Evolutionary conservation across 2,329 filamentous ascomycete genomes (phyloP), one percentile per base, ranked within the genome.

Genomic region (Zasmidium citrigriseum): DNA sequence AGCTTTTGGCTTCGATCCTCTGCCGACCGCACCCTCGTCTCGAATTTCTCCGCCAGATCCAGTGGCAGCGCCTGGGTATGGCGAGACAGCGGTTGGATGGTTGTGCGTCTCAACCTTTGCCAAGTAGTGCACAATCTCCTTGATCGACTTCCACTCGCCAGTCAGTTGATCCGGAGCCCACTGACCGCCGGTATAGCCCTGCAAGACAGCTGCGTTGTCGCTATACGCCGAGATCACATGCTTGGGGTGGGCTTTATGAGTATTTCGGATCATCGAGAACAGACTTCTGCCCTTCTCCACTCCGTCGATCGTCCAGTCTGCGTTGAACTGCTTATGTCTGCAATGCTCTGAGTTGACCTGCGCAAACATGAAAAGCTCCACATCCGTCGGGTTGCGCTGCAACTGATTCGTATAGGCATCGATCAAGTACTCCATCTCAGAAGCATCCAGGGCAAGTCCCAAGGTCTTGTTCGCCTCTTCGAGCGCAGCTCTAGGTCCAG

Each of bases 321-420:
- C 93, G 75, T 99, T 99, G 84, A 99, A 99, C 68, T 96, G 90
- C 80, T 97, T 96, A 72, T 88, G 86, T 58, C 86, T 78, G 71
- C 86, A 96, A 76, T 98, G 93, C 81, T 99, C 95, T 2, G 93
- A 98, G 80, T 98, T 98, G 73, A 99, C 93, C 77, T 99, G 95
- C 16, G 93, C 93, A 75, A 98, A 99, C 95, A 98, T 98, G 82
- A 98, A 98, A 21, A 98, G 83, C 78, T 99, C 95, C 46, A 98
- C 90, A 73, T 98, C 95, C 60, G 92, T 88, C 1, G 91, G 91
- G 50, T 84, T 79, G 38, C 87, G 80, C 62, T 86, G 84, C 18
- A 88, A 79, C 57, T 81, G 83, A 38, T 86, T 80, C 4, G 85
- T 86, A 75, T 91, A 95, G 45, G 88, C 88, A 66, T 92, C 87